Evolutionary conservation across 139 green algal genomes (phyloP), one percentile per base, ranked within the genome.

Genomic region (Volvox reticuliferus): DNA sequence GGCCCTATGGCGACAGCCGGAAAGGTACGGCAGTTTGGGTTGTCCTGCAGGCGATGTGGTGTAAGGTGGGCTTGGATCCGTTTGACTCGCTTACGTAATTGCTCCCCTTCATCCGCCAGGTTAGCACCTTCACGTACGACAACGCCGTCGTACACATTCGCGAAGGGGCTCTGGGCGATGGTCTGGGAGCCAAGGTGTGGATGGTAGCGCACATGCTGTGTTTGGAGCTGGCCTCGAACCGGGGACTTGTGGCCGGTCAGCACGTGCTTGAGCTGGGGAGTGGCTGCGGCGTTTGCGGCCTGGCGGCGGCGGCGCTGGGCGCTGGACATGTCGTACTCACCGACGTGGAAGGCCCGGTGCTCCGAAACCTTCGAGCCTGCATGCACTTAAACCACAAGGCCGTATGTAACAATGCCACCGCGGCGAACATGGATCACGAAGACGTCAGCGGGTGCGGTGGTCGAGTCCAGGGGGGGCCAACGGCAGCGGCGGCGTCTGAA

Each of bases 231-330:
- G 89, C 91, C 28, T 80, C 85, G 36, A 84, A 97, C 26, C 94
- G 93, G 35, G 82, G 73, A 22, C 67, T 97, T 26, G 91, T 97
- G 62, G 12, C 16, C 6, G 94, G 93, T 33, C 79, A 85, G 28
- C 26, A n/a, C 2, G 96, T 99, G 76, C 91, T 99, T 80, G 97
- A 99, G 92, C 93, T 99, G 71, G 97, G 97, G 19, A 91, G 82
- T 32, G 97, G 97, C 3, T 97, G 95, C 80, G 97, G 97, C 55
- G 82, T 97, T 32, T 96, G 94, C 44, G 97, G 97, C 36, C 94
- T 99, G 78, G 81, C 97, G 36, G 97, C 97, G 13, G 96, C 96
- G 61, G 94, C 95, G 81, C 91, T 97, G 44, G 95, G 96, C 0
- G 97, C 96, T 26, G 30, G 65, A 44, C 80, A 95, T 76, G 95